A percentile compares a stretch with the other conserved stretches of the same genome.
phyloP scores from a whole-genome alignment of 768 basidiomycete species.

The Leccinum obscurum region DNA sequence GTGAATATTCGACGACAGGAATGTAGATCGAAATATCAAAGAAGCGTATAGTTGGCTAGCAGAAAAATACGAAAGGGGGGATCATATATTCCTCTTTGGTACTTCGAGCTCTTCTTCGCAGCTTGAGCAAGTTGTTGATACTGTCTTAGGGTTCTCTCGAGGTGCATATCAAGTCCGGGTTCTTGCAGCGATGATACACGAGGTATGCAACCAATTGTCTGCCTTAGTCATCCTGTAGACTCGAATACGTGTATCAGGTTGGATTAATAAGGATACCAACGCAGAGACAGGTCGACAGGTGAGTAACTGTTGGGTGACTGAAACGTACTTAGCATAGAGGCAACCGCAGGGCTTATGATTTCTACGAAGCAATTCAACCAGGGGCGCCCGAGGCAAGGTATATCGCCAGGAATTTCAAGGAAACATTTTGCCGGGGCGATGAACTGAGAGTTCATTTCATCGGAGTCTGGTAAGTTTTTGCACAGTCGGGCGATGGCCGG shows the following conservation, averaged over 20 bases:
- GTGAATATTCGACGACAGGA: neutral
- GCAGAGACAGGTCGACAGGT: neutral
- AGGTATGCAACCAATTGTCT: neutral
- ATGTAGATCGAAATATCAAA: neutral
- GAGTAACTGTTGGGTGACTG: neutral
- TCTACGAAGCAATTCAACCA: neutral
- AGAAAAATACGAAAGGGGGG: neutral
- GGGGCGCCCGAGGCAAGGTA: neutral
- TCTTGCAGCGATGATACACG: neutral
- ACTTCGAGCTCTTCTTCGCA: neutral
- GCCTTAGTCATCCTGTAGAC: neutral
- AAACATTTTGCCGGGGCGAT: neutral
- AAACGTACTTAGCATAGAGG: neutral
- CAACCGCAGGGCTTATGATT: neutral
- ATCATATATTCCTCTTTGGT: neutral
- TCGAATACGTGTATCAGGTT: neutral
- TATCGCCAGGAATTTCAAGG: neutral
- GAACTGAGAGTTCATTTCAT: slow-evolving; percentile 31
- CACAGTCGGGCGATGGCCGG: neutral
- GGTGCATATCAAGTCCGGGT: slow-evolving; percentile 1
- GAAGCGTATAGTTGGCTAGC: neutral
- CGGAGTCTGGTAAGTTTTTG: slow-evolving; percentile 43
- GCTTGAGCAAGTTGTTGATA: neutral
- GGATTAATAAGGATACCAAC: neutral
- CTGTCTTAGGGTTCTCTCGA: neutral